Base-by-base conservation (phyloP, 192 early-diverging fungal species). In the Gonapodya sp. region DNA sequence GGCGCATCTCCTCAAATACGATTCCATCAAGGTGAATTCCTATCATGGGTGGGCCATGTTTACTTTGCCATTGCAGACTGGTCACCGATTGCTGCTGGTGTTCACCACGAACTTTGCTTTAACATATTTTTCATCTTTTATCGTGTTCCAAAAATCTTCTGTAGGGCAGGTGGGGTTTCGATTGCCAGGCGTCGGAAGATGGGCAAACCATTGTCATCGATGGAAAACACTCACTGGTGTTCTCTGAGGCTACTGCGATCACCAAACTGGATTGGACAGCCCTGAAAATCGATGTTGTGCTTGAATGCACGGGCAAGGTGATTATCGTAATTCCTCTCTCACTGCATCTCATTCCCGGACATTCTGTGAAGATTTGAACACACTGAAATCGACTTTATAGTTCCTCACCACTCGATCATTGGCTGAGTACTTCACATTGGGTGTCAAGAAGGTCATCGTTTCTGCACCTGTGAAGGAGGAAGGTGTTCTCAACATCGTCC, bases 391-490 rank as follows among this genome's bases (percentile, higher is more conserved):
- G n/a, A n/a, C n/a, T n/a, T n/a, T n/a, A n/a, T n/a, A n/a, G n/a
- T n/a, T n/a, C n/a, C n/a, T n/a, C n/a, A n/a, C n/a, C n/a, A n/a
- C n/a, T n/a, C n/a, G n/a, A n/a, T n/a, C n/a, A n/a, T n/a, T n/a
- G n/a, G n/a, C n/a, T n/a, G n/a, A n/a, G 8, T 64, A 80, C 79
- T 74, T 80, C 24, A 31, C 16, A 0, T 34, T 31, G 34, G 79
- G 79, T 74, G 35, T 77, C 32, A 80, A 80, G 79, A 80, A 80
- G 79, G 79, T 80, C 36, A 24, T 80, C 74, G 74, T 80, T 75
- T 80, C 79, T 35, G 79, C 79, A 73, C 79, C 79, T 18, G 36
- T 77, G 36, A 80, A 80, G 35, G 79, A 80, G 34, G 79, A 36
- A 73, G 46, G 46, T 64, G 46, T 64, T 8, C 46, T 64, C 46